These are phyloP conservation scores for Epichloe bromicola DNA, from an alignment of 2,329 filamentous ascomycete genomes.

Conservation along the genomic window DNA sequence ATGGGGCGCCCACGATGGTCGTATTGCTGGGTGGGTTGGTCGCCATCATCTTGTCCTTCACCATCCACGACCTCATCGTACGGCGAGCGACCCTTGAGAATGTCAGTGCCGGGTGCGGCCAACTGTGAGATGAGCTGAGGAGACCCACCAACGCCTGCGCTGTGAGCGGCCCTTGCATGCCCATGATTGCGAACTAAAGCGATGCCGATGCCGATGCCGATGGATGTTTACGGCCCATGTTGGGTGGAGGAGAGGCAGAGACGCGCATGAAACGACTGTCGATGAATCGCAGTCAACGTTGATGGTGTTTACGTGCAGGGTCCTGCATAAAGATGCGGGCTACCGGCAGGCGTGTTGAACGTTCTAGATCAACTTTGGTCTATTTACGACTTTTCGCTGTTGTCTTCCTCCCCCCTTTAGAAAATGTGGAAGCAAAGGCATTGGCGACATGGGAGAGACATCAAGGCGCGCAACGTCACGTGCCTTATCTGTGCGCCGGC, in stretches of 20 bases:
- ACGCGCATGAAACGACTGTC: not conserved
- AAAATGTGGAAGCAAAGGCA: too few species aligned
- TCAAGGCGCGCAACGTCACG: too few species aligned
- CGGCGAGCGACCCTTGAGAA: slow-evolving; percentile 40
- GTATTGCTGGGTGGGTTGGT: slow-evolving; percentile 34
- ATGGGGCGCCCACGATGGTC: slow-evolving; percentile 43
- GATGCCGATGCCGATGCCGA: not conserved
- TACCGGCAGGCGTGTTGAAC: too few species aligned
- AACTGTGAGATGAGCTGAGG: not conserved
- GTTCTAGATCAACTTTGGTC: too few species aligned
- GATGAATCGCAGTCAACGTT: not conserved
- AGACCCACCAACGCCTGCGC: slow-evolving; percentile 40
- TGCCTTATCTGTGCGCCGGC: too few species aligned
- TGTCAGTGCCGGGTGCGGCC: slow-evolving; percentile 1
- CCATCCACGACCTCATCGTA: slow-evolving; percentile 44
- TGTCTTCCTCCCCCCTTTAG: too few species aligned
- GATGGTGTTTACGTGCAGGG: too few species aligned
- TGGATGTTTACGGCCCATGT: not conserved
- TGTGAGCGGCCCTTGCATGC: slow-evolving; percentile 41
- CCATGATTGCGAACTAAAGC: slow-evolving; percentile 25
- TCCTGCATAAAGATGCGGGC: too few species aligned
- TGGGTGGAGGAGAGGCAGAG: not conserved
- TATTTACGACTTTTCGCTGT: too few species aligned
- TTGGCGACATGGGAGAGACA: too few species aligned
- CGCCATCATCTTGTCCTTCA: slow-evolving; percentile 28